Conservation (phyloP, 108 stramenopile genomes). For the Conticribra weissflogii region DNA sequence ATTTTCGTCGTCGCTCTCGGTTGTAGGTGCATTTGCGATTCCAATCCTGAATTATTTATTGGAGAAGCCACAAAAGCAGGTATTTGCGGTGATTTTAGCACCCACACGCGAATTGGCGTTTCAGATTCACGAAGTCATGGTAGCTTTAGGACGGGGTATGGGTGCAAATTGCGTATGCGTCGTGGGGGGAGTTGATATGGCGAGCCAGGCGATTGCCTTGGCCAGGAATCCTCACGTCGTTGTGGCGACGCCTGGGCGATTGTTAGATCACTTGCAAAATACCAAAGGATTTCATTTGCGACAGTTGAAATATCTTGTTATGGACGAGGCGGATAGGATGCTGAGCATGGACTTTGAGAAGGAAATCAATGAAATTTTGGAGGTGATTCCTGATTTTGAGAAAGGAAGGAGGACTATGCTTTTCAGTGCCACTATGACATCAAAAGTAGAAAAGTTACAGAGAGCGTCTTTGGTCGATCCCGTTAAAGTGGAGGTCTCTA, state of each 20-base stretch:
- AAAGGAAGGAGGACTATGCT: constrained; percentile 88
- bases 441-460: constrained; percentile 97
- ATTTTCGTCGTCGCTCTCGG: too few species aligned
- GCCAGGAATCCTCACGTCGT: constrained; percentile 97
- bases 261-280: constrained; percentile 98
- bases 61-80: constrained; percentile 74
- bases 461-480: constrained; percentile 93
- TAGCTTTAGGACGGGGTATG: constrained; percentile 90
- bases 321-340: constrained; percentile 99
- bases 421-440: constrained; percentile 99
- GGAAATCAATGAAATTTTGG: constrained; percentile 92
- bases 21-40: constrained; percentile 93
- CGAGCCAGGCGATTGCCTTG: constrained; percentile 94
- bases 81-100: constrained; percentile 92
- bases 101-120: constrained; percentile 99
- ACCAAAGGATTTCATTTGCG: constrained; percentile 97
- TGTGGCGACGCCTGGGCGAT: constrained; percentile 96
- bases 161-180: constrained; percentile 93
- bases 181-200: constrained; percentile 97
- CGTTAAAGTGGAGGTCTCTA: constrained; percentile 90
- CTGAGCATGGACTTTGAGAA: constrained; percentile 89
- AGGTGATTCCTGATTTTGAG: constrained; percentile 82
- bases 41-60: constrained; percentile 92
- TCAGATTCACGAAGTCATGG: constrained; percentile 97
- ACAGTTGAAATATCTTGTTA: constrained; percentile 88